Base-by-base conservation (phyloP, 306 rosid genomes). In the Cajanus cajan region DNA sequence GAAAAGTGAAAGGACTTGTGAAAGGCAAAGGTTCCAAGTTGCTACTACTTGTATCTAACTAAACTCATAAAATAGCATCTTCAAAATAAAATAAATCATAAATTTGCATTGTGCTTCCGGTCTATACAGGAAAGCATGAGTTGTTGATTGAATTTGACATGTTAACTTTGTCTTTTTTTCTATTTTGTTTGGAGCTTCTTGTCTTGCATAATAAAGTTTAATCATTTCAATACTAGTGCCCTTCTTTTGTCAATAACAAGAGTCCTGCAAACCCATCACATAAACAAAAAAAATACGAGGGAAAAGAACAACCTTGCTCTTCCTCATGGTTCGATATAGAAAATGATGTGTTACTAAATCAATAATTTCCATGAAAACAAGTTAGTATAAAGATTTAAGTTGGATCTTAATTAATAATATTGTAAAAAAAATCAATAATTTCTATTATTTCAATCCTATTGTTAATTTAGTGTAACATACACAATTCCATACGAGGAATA, bases 81-180 rank as follows among this genome's bases (percentile, higher is more conserved):
- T 58, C 37, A 25, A 59, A 33, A 31, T 14, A 28, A 4, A 28
- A 33, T 0, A 2, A 16, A 31, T 2, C 33, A 48, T 48, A 58
- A 68, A 71, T 22, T 71, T 76, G 8, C 12, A n/a, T 57, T 57
- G 61, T 47, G 85, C 39, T 65, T 62, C 33, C 62, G 43, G 74
- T 80, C 78, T 61, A 65, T 41, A 86, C 80, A 82, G 85, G 58
- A 77, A 71, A 61, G 65, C 76, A 58, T 82, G 85, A 71, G 89
- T 86, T 82, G 86, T 80, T 79, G 63, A 64, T 58, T 79, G 45
- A 74, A 82, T 66, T 76, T 80, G 80, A 86, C 89, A 71, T 76
- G 74, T 66, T 69, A 39, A 68, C 54, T 81, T 82, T 86, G 89
- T 82, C 86, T 8, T 79, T 72, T 70, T 61, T 79, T 48, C 48